Evolutionary conservation across 805 yeast genomes (phyloP).

Genomic region (Ogataea neopini): DNA sequence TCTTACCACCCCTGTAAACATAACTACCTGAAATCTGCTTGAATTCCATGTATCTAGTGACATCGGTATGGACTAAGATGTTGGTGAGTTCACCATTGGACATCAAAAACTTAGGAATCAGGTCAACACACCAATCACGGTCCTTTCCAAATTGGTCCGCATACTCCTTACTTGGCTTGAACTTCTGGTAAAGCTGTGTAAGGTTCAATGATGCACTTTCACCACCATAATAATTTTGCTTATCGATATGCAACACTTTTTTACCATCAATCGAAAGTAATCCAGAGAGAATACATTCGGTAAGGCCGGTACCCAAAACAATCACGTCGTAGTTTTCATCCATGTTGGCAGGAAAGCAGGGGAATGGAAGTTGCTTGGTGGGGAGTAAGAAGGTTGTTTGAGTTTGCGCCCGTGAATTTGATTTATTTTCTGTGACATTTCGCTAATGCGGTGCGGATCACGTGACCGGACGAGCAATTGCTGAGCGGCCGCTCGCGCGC

Average conservation of each 20-base stretch:
- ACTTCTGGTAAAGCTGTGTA: slow-evolving; percentile 72
- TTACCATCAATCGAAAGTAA: slow-evolving; percentile 96
- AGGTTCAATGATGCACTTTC: slow-evolving; percentile 84
- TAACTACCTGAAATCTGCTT: slow-evolving; percentile 95
- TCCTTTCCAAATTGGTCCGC: slow-evolving; percentile 80
- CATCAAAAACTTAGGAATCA: slow-evolving; percentile 96
- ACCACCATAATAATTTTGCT: slow-evolving; percentile 95
- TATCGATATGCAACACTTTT: slow-evolving; percentile 93
- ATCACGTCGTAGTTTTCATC: slow-evolving; percentile 97
- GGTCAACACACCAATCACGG: slow-evolving; percentile 96
- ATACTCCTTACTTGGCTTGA: slow-evolving; percentile 78
- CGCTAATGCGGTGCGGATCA: too few relatives aligned
- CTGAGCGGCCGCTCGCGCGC: too few relatives aligned
- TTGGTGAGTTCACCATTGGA: slow-evolving; percentile 97
- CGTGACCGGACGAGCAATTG: too few relatives aligned
- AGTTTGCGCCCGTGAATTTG: too few relatives aligned
- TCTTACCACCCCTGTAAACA: slow-evolving; percentile 85
- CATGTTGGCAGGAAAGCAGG: slow-evolving; percentile 45
- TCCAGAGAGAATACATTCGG: slow-evolving; percentile 95
- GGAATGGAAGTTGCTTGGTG: not conserved
- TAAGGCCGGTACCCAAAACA: slow-evolving; percentile 91
- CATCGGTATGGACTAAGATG: slow-evolving; percentile 92
- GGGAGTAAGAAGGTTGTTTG: not conserved
- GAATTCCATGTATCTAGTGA: slow-evolving; percentile 92
- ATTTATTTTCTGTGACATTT: not conserved